phyloP scores from a whole-genome alignment of 257 asterid species.

The Misopates orontium region DNA sequence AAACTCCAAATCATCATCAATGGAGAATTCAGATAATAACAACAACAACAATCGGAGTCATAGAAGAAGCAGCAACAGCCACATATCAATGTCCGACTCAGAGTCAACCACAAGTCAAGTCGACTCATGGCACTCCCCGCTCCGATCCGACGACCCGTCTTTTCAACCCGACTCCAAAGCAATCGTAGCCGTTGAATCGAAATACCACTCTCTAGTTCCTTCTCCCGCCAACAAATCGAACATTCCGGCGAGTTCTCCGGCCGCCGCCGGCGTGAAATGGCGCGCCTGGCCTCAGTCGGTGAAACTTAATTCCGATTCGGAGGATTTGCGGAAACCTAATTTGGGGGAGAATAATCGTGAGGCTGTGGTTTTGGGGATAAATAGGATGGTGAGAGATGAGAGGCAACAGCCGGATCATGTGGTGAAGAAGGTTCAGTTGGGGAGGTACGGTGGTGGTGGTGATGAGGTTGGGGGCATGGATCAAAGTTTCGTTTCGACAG shows the following conservation, averaged over 20 bases:
- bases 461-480: conserved; percentile 48
- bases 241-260: conserved; percentile 28
- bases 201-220: conserved; percentile 44
- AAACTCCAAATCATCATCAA: neutral
- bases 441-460: conserved; percentile 34
- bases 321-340: no score
- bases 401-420: conserved; percentile 41
- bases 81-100: conserved; percentile 79
- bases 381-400: conserved; percentile 41
- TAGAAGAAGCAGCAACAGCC: conserved; percentile 53
- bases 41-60: conserved; percentile 31
- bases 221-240: conserved; percentile 42
- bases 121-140: conserved; percentile 82
- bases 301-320: conserved; percentile 43
- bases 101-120: conserved; percentile 74
- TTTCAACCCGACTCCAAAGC: conserved; percentile 47
- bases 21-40: conserved; percentile 38
- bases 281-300: conserved; percentile 45
- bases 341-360: no score
- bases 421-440: conserved; percentile 43
- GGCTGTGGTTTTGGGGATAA: conserved; percentile 42
- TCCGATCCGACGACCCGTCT: conserved; percentile 65
- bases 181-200: conserved; percentile 39
- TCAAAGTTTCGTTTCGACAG: no score
- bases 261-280: conserved; percentile 36